Evolutionary conservation across 352 stramenopile genomes (phyloP), one percentile per base, ranked within the genome.

Genomic region (Phytopythium mirpurense): DNA sequence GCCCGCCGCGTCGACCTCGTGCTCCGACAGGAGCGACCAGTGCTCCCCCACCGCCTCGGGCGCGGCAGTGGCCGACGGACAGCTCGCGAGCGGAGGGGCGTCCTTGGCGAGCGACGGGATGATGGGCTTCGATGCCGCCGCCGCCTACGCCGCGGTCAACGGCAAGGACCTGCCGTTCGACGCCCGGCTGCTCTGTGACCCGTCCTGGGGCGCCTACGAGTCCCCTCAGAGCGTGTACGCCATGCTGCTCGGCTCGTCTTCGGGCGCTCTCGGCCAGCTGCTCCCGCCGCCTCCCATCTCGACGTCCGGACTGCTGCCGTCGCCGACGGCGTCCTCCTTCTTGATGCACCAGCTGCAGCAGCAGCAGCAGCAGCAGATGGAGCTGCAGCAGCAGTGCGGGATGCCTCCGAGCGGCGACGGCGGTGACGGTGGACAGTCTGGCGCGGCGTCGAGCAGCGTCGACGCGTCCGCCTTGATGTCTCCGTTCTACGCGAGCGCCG

Each of bases 221-320:
- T 70, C 68, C 12, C 71, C 74, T 14, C 74, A 78, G 45, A 78
- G 72, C 41, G 77, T 85, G 54, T 85, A 80, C 61, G 71, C 67
- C 19, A 49, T 82, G 46, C 51, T 78, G 47, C 59, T 48, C 64
- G 59, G 23, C 64, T 74, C 55, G 32, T 67, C 27, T 51, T 56
- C 26, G 31, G 55, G 45, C 2, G 7, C 45, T 2, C 40, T 45
- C 12, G 21, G 41, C 26, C 60, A 68, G 24, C 51, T 76, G 42
- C 58, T 72, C 32, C 53, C 60, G 19, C 63, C 73, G n/a, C 53
- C 58, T 7, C 49, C 61, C 15, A 62, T 62, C 31, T 50, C 51
- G 10, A 55, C 46, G 9, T 62, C 55, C 19, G 49, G 54, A 2
- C n/a, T 44, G 24, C 23, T 38, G 31, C 32, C 35, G 37, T 46